Evolutionary conservation across 441 rosid genomes (phyloP).

Genomic region (Arabidopsis hybrid): DNA sequence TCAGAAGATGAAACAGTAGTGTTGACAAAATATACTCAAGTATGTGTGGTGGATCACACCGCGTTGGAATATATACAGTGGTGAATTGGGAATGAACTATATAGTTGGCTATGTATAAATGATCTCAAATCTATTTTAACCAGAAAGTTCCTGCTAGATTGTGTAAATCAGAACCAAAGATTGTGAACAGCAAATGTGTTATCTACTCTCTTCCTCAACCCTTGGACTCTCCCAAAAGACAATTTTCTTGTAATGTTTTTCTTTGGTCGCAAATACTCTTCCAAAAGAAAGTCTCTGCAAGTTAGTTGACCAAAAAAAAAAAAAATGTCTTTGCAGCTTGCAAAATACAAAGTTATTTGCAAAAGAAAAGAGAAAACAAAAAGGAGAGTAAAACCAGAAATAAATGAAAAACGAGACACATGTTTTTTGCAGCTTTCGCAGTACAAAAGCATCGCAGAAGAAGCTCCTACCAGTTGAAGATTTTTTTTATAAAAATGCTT

Average conservation of each 20-base stretch:
- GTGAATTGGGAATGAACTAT: not conserved
- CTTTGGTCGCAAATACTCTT: slow-evolving; percentile 18
- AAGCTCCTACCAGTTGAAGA: slow-evolving; percentile 7
- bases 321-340: slow-evolving; percentile 12
- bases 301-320: too few species aligned
- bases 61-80: slow-evolving; percentile 16
- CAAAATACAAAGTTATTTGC: not conserved
- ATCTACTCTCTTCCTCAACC: slow-evolving; percentile 22
- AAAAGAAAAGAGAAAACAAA: not conserved
- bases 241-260: slow-evolving; percentile 1
- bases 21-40: slow-evolving; percentile 4
- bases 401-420: not conserved
- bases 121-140: not conserved
- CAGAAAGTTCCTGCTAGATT: not conserved
- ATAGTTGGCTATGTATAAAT: not conserved
- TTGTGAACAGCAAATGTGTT: slow-evolving; percentile 14
- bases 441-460: slow-evolving; percentile 29
- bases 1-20: not conserved
- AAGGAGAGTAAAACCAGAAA: not conserved
- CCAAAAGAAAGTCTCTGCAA: not conserved
- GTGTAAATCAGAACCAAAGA: slow-evolving; percentile 34
- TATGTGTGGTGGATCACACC: slow-evolving; percentile 17
- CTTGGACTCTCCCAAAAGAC: slow-evolving; percentile 31
- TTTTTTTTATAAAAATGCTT: not conserved
- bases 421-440: slow-evolving; percentile 34